Conservation (phyloP, 805 yeast genomes). For the Yamadazyma insecticola region DNA sequence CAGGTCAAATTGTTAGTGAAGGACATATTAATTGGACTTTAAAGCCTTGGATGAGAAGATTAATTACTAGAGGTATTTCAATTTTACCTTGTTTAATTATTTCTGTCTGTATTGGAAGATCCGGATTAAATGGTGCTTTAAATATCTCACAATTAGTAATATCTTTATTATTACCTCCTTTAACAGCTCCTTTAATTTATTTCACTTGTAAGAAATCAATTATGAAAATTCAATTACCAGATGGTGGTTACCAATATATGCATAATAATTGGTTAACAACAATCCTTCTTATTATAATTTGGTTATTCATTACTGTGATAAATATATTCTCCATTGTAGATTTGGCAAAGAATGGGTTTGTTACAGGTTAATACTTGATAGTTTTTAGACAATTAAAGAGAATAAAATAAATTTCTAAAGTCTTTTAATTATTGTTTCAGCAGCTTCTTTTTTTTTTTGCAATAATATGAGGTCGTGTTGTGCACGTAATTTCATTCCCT, state of each 20-base stretch:
- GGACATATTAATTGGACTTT: conserved; percentile 83
- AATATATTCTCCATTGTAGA: conserved; percentile 59
- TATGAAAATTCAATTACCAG: conserved; percentile 54
- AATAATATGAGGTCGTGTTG: too few species aligned
- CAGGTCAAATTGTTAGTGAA: conserved; percentile 89
- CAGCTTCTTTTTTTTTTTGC: too few species aligned
- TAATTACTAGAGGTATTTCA: conserved; percentile 73
- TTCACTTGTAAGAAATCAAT: conserved; percentile 67
- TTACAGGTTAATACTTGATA: too few species aligned
- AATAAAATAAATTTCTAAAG: too few species aligned
- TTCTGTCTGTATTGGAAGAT: conserved; percentile 65
- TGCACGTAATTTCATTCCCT: too few species aligned
- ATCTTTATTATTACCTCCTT: conserved; percentile 76
- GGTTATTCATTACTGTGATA: conserved; percentile 68
- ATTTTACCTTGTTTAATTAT: conserved; percentile 77
- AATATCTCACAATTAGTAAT: conserved; percentile 85
- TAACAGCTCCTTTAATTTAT: conserved; percentile 80
- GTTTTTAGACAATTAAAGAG: too few species aligned
- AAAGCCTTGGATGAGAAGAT: conserved; percentile 74
- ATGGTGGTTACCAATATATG: conserved; percentile 41
- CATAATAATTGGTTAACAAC: conserved; percentile 61
- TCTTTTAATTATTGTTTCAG: too few species aligned
- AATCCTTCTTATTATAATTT: conserved; percentile 47
- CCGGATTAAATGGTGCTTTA: conserved; percentile 66
- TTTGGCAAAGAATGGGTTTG: conserved; percentile 33